Base-by-base conservation (phyloP, 208 protist genomes). In the Herpetomonas tarakana region DNA sequence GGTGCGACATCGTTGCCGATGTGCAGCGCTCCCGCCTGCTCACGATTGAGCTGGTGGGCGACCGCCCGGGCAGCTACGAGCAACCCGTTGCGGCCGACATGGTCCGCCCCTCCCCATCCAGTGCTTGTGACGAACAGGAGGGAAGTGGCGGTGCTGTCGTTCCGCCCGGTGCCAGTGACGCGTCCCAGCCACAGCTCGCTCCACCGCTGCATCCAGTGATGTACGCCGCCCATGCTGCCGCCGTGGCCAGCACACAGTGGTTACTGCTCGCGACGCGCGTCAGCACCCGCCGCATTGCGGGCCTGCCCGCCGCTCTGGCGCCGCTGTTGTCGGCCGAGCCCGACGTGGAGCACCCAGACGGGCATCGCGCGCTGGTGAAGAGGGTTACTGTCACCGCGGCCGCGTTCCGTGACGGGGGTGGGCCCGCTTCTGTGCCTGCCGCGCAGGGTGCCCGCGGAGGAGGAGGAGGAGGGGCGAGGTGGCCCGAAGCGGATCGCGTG, bases 31-130 rank as follows among this genome's bases (percentile, higher is more conserved):
- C 79, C 0, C 72, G 75, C 3, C 67, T 92, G 14, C 58, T 81
- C 2, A 67, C 77, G 25, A 86, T 94, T 55, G 85, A 92, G 65
- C 65, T 94, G 14, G 67, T 94, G 41, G 88, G 88, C 2, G 88
- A 94, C 51, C 82, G 81, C 27, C 68, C 77, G 0, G 88, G 88
- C 18, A 80, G 91, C 41, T 86, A 90, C 65, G 35, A 72, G 21
- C 78, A 83, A 24, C 62, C 78, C 19, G 27, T 70, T 0, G 76
- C 81, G 26, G 71, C 62, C n/a, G 74, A 73, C 11, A 85, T 91
- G 74, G 28, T 80, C 29, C 58, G 45, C 14, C 68, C 7, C 18
- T 28, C 44, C 41, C 3, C n/a, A 47, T 18, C 4, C n/a, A n/a
- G n/a, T n/a, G n/a, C n/a, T n/a, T n/a, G n/a, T n/a, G n/a, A n/a